phyloP scores from a whole-genome alignment of 2,329 filamentous ascomycete genomes.

The Magnaporthales sp. region DNA sequence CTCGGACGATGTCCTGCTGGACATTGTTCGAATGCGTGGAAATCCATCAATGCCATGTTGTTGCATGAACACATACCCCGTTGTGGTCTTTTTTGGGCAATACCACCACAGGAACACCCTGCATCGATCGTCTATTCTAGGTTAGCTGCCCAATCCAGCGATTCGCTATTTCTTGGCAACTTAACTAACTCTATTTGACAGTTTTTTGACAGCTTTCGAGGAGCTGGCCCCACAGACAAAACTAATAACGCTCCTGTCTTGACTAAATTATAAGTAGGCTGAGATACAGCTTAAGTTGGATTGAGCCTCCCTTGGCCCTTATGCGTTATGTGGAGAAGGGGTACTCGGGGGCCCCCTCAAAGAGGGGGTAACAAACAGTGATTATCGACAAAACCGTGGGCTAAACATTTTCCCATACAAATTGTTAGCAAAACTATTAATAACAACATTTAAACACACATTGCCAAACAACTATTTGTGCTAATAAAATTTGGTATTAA shows the following conservation, averaged over 20 bases:
- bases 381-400: too few species aligned
- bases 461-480: too few species aligned
- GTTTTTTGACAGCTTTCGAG: not conserved
- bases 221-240: not conserved
- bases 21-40: not conserved
- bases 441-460: too few species aligned
- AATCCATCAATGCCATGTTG: not conserved
- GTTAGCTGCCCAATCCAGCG: not conserved
- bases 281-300: too few species aligned
- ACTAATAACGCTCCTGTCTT: not conserved
- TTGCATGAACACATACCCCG: not conserved
- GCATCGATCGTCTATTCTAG: not conserved
- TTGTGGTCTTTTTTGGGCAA: not conserved
- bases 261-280: not conserved
- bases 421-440: too few species aligned
- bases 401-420: too few species aligned
- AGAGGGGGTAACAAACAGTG: too few species aligned
- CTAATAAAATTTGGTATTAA: too few species aligned
- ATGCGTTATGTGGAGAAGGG: too few species aligned
- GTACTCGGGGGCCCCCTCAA: too few species aligned
- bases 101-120: not conserved
- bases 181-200: not conserved
- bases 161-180: not conserved
- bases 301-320: too few species aligned
- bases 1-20: not conserved